Base-by-base conservation (phyloP, 2,329 filamentous ascomycete species). In the Xylariaceae sp. region DNA sequence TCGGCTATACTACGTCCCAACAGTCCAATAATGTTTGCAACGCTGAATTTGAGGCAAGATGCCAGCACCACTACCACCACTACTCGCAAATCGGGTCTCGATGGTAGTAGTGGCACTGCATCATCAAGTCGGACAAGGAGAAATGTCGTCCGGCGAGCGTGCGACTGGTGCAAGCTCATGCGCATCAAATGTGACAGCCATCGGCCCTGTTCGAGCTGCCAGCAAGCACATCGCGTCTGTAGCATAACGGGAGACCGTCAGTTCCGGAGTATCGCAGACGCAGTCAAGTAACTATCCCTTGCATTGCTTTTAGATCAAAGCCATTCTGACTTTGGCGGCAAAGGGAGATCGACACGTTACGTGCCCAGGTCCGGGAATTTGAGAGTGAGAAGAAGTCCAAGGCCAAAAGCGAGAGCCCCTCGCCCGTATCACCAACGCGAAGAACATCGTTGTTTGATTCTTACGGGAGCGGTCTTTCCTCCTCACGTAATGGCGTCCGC, bases 141-240 rank as follows among this genome's bases (percentile, higher is more conserved):
- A 3, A 50, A 11, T 38, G 40, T 48, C 14, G 55, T 55, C 6
- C 47, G 49, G 11, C 47, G 47, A 5, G 52, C 55, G 9, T 57
- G 53, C 45, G 45, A 57, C 42, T 49, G 44, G 43, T 57, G 55
- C 33, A 55, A 55, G 41, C 32, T 55, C 36, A 50, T 53, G 35
- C 52, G 53, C 14, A 53, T 55, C 44, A 53, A 53, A 22, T 57
- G 55, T 43, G 52, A 57, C 22, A 51, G 42, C 22, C 27, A 53
- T 36, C 31, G 45, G 19, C 55, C 55, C 15, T 57, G 55, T 32
- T 53, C 45, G 18, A 53, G 51, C 44, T 57, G 55, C 40, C 38
- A 35, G 12, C 33, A 52, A 15, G 45, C 47, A 7, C 42, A 41
- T 39, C 45, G 55, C 14, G 42, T 49, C 11, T 55, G 50, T 39